Percentiles rank a stretch among this genome's conserved stretches.
phyloP scores from a whole-genome alignment of 352 stramenopile genomes.

The Phytophthora pini region DNA sequence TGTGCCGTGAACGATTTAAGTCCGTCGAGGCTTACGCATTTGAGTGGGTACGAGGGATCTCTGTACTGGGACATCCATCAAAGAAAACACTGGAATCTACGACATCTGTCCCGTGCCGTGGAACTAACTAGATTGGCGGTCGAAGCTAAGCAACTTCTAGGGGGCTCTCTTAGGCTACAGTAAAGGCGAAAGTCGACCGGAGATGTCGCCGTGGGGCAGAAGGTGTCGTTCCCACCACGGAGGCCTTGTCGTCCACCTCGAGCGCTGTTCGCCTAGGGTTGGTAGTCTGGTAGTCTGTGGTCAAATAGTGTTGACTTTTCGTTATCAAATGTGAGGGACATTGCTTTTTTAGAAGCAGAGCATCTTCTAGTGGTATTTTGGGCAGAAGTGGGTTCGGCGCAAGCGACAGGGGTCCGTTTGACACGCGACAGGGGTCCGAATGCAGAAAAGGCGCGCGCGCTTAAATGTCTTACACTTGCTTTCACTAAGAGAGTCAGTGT shows the following conservation, averaged over 20 bases:
- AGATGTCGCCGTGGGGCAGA: neutral
- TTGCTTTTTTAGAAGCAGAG: too few relatives aligned
- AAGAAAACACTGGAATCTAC: too few relatives aligned
- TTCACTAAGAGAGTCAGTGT: constrained; percentile 1
- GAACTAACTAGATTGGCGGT: too few relatives aligned
- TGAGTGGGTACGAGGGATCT: too few relatives aligned
- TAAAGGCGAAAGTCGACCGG: too few relatives aligned
- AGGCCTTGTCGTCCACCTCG: constrained; percentile 7
- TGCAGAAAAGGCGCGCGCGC: neutral
- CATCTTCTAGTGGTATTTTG: constrained; percentile 30
- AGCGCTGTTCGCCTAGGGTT: constrained; percentile 13
- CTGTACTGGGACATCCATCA: too few relatives aligned
- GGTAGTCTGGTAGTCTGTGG: neutral
- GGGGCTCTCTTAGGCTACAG: too few relatives aligned
- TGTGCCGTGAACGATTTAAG: too few relatives aligned
- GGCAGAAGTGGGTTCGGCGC: neutral
- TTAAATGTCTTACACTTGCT: neutral
- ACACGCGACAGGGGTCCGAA: constrained; percentile 28
- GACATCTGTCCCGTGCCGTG: too few relatives aligned
- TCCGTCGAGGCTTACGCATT: too few relatives aligned
- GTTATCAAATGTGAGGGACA: constrained; percentile 4
- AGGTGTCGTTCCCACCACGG: constrained; percentile 4
- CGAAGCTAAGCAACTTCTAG: too few relatives aligned
- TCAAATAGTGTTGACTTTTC: neutral
- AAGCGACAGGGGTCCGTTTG: constrained; percentile 23